Evolutionary conservation across 192 early-diverging fungal species (phyloP).

Genomic region (Helicostylum pulchrum): DNA sequence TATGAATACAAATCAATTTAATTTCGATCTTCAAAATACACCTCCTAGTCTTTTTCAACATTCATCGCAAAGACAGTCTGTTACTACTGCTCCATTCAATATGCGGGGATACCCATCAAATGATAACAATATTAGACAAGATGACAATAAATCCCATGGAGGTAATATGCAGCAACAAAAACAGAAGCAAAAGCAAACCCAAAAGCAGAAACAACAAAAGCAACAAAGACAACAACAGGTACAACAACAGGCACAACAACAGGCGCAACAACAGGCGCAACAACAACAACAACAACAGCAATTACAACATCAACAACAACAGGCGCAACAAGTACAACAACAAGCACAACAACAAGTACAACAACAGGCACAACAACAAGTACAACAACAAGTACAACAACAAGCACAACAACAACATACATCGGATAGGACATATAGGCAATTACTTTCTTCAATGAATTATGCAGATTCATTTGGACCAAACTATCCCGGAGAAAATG

Average conservation of each 20-base stretch:
- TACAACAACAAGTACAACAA: not conserved
- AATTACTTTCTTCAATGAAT: conserved; percentile 2
- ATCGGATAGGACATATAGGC: not conserved
- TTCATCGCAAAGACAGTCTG: no score
- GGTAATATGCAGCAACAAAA: not conserved
- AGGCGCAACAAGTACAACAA: not conserved
- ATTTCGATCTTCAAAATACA: no score
- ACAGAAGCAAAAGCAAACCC: not conserved
- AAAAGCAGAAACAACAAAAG: not conserved
- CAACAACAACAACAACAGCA: not conserved
- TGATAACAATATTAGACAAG: no score
- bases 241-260: conserved; percentile 5
- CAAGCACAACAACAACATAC: not conserved
- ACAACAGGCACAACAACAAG: not conserved
- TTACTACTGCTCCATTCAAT: no score
- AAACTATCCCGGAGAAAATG: not conserved
- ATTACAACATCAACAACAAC: not conserved
- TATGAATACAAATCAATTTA: no score
- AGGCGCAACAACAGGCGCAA: not conserved
- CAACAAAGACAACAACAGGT: conserved; percentile 2
- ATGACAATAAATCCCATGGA: no score
- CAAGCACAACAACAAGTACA: conserved; percentile 8
- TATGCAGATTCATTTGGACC: not conserved
- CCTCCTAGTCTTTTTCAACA: no score
- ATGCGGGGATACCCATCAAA: no score